Percentiles rank a stretch among this genome's conserved stretches.
Conservation (phyloP, 2,329 filamentous ascomycete genomes). For the Leptographium wingfieldii region DNA sequence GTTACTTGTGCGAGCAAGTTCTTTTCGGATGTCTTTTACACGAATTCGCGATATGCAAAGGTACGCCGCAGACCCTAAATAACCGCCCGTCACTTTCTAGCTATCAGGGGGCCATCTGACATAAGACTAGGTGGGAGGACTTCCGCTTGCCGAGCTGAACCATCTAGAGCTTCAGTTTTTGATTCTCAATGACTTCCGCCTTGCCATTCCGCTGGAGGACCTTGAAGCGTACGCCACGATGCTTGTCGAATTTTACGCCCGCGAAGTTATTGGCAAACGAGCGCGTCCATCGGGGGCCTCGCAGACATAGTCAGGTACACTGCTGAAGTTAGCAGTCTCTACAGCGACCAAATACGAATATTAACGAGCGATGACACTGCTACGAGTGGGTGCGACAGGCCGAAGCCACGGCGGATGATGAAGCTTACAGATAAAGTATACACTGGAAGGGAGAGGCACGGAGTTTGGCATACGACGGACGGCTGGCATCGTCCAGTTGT, state of each 20-base stretch:
- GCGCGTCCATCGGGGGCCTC: constrained; percentile 5
- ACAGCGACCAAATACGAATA: background rate
- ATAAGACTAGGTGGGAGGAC: constrained; percentile 64
- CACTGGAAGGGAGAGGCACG: background rate
- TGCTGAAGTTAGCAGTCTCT: background rate
- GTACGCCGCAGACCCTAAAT: constrained; percentile 36
- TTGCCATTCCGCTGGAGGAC: constrained; percentile 87
- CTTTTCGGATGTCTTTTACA: constrained; percentile 98
- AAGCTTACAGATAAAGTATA: background rate
- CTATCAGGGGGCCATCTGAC: constrained; percentile 10
- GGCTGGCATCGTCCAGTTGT: background rate
- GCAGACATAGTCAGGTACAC: background rate
- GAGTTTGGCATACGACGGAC: background rate
- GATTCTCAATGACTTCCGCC: constrained; percentile 86
- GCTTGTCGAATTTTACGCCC: constrained; percentile 94
- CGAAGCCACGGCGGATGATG: background rate
- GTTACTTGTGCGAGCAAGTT: constrained; percentile 99
- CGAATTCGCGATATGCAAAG: constrained; percentile 98
- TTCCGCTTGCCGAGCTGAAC: constrained; percentile 85
- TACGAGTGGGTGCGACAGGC: background rate
- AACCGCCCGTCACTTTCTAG: background rate
- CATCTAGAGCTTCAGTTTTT: constrained; percentile 94
- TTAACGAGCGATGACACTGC: background rate
- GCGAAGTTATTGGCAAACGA: constrained; percentile 57
- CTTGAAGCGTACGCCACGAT: constrained; percentile 96